Percentiles rank a stretch among this genome's conserved stretches.
These are phyloP conservation scores for Alternaria sp. DNA, from an alignment of 2,329 filamentous ascomycete species.

Conservation along the genomic window DNA sequence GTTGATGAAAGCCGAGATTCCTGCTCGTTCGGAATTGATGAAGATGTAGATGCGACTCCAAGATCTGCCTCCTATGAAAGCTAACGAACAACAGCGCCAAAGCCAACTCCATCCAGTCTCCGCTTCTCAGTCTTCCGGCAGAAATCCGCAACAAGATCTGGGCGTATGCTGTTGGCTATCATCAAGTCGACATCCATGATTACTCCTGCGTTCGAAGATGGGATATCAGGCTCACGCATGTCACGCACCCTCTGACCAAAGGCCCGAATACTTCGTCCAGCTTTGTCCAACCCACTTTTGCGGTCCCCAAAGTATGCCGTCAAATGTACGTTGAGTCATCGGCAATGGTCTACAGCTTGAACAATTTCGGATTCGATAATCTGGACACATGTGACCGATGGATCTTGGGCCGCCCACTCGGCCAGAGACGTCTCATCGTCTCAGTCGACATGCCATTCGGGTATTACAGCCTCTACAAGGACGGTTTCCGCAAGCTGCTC, in stretches of 20 bases:
- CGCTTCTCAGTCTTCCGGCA: slow-evolving; percentile 18
- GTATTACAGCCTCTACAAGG: slow-evolving; percentile 12
- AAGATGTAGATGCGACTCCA: background rate
- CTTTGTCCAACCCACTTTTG: background rate
- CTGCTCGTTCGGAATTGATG: background rate
- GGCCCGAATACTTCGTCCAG: background rate
- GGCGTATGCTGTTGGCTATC: slow-evolving; percentile 8
- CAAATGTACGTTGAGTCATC: slow-evolving; percentile 18
- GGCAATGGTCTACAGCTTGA: slow-evolving; percentile 11
- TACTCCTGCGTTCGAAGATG: background rate
- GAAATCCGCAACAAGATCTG: slow-evolving; percentile 23
- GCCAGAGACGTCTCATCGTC: slow-evolving; percentile 10
- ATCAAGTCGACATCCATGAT: slow-evolving; percentile 1
- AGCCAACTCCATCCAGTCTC: slow-evolving; percentile 13
- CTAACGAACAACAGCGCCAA: slow-evolving; percentile 3
- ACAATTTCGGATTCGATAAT: slow-evolving; percentile 10
- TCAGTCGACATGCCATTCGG: slow-evolving; percentile 15
- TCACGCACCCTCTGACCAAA: background rate
- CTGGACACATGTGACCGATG: slow-evolving; percentile 7
- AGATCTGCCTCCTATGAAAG: background rate
- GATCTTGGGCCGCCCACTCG: slow-evolving; percentile 10
- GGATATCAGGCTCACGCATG: background rate
- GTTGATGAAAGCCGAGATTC: background rate
- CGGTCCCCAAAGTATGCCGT: slow-evolving; percentile 11
- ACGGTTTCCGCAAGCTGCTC: slow-evolving; percentile 7